Base-by-base conservation (phyloP, 768 basidiomycete genomes). In the Tephrocybe sp. region DNA sequence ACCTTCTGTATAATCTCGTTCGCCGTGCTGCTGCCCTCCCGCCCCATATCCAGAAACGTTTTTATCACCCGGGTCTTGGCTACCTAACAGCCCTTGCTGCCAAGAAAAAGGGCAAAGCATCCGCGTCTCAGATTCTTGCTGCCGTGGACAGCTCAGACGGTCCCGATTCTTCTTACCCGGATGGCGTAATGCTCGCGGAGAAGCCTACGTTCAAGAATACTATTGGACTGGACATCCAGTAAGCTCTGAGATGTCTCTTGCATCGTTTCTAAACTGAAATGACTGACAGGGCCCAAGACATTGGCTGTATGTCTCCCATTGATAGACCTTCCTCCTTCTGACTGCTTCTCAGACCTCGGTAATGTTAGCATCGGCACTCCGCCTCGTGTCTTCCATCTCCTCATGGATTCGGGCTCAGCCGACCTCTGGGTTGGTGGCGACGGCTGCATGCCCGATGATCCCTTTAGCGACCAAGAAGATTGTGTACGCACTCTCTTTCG, bases 361-460 rank as follows among this genome's bases (percentile, higher is more conserved):
- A 58, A 44, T 5, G 41, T 74, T 4, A 26, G 55, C 40, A 62
- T 74, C 12, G 73, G 84, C 19, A 84, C 81, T 2, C 82, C 80
- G 19, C 66, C 72, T 8, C 67, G 57, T 25, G 40, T 65, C 40
- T 86, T 83, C 54, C 60, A 61, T 6, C 57, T 86, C 32, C 61
- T 86, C 16, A 74, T 86, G 69, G 84, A 86, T 61, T 77, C 78
- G 2, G 84, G 85, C 19, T 82, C 80, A 4, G 77, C 81, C 0
- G 84, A 86, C 61, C 69, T 81, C 45, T 84, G 83, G 81, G 78
- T 81, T 24, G 71, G 69, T 3, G 67, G 72, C 15, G 78, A 79
- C 52, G 63, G 61, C 16, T 83, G 82, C 50, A 63, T 62, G 16
- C 63, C 64, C 18, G 56, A 64, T 24, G 56, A 57, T 16, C 68